Evolutionary conservation across 2,329 filamentous ascomycete genomes (phyloP).

Genomic region (Balansia obtecta): DNA sequence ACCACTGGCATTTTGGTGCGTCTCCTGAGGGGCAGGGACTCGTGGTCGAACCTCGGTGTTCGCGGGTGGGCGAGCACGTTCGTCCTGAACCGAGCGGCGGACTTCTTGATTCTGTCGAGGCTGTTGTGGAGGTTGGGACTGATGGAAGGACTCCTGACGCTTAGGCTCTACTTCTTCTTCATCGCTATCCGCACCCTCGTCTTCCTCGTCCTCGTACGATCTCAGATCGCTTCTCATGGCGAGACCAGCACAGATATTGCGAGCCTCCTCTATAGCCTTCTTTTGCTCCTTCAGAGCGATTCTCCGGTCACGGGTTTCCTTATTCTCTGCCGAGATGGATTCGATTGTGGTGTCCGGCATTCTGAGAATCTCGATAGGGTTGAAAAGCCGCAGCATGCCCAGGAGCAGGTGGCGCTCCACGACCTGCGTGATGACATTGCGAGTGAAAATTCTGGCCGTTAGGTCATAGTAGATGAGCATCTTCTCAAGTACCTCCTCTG

Average conservation of each 20-base stretch:
- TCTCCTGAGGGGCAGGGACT: conserved; percentile 12
- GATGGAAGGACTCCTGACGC: not conserved
- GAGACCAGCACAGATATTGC: conserved; percentile 34
- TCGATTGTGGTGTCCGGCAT: conserved; percentile 33
- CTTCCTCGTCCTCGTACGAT: conserved; percentile 23
- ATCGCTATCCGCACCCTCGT: conserved; percentile 19
- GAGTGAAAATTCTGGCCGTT: conserved; percentile 37
- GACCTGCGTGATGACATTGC: conserved; percentile 40
- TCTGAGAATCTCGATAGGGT: conserved; percentile 36
- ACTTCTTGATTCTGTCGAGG: not conserved
- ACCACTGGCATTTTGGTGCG: conserved; percentile 9
- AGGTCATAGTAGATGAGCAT: conserved; percentile 45
- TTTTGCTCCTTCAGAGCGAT: conserved; percentile 34
- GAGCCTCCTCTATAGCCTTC: conserved; percentile 37
- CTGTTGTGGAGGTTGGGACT: conserved; percentile 8
- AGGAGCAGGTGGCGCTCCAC: conserved; percentile 38
- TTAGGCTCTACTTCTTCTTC: conserved; percentile 15
- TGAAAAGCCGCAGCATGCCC: conserved; percentile 39
- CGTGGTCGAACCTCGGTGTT: conserved; percentile 8
- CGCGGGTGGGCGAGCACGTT: not conserved
- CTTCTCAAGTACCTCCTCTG: conserved; percentile 41
- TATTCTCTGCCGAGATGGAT: conserved; percentile 39
- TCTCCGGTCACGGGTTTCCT: conserved; percentile 37
- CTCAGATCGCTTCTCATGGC: conserved; percentile 41
- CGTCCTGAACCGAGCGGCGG: conserved; percentile 5